Evolutionary conservation across 139 green algal species (phyloP).

Genomic region (Spirogloea muscicola): DNA sequence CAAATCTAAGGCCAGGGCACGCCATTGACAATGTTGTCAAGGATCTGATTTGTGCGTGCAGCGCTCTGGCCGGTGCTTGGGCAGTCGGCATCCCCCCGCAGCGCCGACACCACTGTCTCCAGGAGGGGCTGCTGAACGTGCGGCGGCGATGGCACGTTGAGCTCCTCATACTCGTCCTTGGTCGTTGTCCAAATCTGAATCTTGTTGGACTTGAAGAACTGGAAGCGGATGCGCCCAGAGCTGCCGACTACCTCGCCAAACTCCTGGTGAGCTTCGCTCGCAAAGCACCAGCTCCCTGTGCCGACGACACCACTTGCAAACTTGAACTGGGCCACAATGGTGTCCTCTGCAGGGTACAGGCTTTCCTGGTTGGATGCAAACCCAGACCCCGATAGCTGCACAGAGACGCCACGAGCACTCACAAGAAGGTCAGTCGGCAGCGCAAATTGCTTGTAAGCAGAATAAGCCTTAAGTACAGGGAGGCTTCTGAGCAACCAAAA

Average conservation of each 20-base stretch:
- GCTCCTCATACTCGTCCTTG: background rate
- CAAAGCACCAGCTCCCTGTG: constrained; percentile 40
- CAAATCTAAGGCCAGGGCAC: background rate
- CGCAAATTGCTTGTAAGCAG: too few relatives aligned
- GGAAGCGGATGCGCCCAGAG: constrained; percentile 19
- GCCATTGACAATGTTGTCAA: constrained; percentile 24
- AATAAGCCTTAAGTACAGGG: too few relatives aligned
- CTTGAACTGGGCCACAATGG: too few relatives aligned
- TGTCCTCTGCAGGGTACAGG: background rate
- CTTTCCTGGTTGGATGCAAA: background rate
- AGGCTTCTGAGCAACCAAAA: too few relatives aligned
- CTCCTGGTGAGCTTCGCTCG: constrained; percentile 11
- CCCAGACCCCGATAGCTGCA: too few relatives aligned
- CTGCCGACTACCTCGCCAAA: constrained; percentile 27
- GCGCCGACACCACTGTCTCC: constrained; percentile 16
- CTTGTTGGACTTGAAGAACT: constrained; percentile 38
- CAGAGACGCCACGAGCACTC: too few relatives aligned
- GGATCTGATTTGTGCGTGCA: background rate
- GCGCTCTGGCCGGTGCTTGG: constrained; percentile 18
- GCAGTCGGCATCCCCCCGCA: constrained; percentile 12
- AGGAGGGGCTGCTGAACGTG: constrained; percentile 39
- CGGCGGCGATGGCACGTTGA: background rate
- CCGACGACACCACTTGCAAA: constrained; percentile 16
- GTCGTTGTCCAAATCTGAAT: constrained; percentile 11
- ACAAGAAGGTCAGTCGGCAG: too few relatives aligned